Conservation (phyloP, 1,284 basidiomycete genomes). For the Marasmius fiardii region DNA sequence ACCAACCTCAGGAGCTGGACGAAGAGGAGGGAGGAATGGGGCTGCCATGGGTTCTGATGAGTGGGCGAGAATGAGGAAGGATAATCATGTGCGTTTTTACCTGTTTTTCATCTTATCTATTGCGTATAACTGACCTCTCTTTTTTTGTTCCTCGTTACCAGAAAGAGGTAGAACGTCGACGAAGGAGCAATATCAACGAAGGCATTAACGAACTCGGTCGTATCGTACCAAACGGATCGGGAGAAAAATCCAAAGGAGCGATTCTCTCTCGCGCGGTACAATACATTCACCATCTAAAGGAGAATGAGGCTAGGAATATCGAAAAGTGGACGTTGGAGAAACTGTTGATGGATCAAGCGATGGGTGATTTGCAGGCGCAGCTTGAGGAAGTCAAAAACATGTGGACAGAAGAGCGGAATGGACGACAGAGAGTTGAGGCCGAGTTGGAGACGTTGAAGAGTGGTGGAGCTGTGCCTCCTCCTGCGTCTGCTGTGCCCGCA, state of each 20-base stretch:
- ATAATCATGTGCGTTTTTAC: conserved; percentile 67
- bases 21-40: conserved; percentile 39
- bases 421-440: conserved; percentile 52
- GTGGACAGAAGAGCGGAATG: conserved; percentile 69
- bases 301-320: conserved; percentile 87
- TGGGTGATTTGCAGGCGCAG: conserved; percentile 80
- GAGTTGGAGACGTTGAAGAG: conserved; percentile 49
- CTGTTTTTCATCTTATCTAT: conserved; percentile 3
- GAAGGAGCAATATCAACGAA: conserved; percentile 93
- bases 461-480: background rate
- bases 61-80: conserved; percentile 79
- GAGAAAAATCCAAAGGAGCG: conserved; percentile 87
- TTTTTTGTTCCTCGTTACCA: conserved; percentile 31
- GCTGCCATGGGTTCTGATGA: conserved; percentile 71
- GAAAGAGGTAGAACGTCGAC: conserved; percentile 97
- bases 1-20: conserved; percentile 25
- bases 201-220: conserved; percentile 91
- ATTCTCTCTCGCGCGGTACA: conserved; percentile 83
- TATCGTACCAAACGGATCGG: conserved; percentile 84
- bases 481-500: background rate
- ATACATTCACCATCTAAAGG: conserved; percentile 88
- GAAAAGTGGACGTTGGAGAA: conserved; percentile 96
- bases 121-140: conserved; percentile 4
- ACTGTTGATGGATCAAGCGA: conserved; percentile 87
- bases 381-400: conserved; percentile 70